Evolutionary conservation across 257 asterid species (phyloP).

Genomic region (Anisodus acutangulus): DNA sequence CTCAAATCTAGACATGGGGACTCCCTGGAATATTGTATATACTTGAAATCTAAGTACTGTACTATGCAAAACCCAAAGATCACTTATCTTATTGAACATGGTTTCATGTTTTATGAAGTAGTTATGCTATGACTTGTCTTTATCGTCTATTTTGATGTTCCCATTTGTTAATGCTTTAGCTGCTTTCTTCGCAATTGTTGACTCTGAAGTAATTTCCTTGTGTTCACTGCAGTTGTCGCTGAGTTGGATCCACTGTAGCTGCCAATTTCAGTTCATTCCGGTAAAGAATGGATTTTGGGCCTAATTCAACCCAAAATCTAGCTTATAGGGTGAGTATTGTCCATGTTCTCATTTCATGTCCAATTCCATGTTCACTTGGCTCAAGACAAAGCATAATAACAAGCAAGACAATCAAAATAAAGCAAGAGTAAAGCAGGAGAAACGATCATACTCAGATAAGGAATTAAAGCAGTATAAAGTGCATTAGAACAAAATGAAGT

Average conservation of each 20-base stretch:
- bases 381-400: no score
- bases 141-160: not conserved
- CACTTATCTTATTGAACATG: not conserved
- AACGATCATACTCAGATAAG: no score
- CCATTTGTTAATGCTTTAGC: not conserved
- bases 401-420: no score
- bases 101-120: not conserved
- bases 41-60: not conserved
- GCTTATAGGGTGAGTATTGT: not conserved
- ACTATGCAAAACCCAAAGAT: not conserved
- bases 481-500: no score
- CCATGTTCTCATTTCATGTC: no score
- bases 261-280: slow-evolving; percentile 58
- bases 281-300: slow-evolving; percentile 29
- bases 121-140: not conserved
- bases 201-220: not conserved
- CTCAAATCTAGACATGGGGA: not conserved
- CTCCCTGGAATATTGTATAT: not conserved
- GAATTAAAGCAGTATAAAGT: no score
- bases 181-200: not conserved
- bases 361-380: no score
- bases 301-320: not conserved
- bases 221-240: slow-evolving; percentile 56
- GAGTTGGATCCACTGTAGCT: slow-evolving; percentile 47
- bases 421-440: no score